Conservation (phyloP, 2,329 filamentous ascomycete genomes). For the Lasiodiplodia sp. region DNA sequence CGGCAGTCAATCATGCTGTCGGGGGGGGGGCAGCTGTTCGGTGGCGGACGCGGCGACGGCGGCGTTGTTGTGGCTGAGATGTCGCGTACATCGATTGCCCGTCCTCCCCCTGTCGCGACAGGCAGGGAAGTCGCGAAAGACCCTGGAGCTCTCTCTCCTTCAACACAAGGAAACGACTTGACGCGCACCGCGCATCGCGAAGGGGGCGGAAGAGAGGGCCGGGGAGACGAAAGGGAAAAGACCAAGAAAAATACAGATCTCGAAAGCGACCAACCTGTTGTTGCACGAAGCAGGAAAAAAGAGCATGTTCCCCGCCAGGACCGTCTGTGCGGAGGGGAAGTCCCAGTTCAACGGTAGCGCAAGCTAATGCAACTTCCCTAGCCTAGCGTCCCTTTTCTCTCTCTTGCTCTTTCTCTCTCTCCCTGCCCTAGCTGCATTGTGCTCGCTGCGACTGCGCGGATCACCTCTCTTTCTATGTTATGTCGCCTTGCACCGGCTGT, state of each 20-base stretch:
- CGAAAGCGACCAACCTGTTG: background rate
- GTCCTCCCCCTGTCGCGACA: constrained; percentile 9
- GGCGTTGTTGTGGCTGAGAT: background rate
- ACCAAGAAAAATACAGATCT: background rate
- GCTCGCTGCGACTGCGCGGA: background rate
- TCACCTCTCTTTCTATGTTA: background rate
- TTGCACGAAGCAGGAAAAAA: background rate
- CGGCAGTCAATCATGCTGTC: background rate
- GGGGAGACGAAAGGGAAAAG: background rate
- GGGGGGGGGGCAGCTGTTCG: background rate
- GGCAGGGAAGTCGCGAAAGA: background rate
- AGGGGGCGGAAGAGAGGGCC: background rate
- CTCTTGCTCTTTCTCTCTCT: background rate
- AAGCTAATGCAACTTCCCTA: background rate
- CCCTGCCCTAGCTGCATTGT: background rate
- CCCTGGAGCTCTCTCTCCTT: background rate
- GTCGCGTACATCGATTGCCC: background rate
- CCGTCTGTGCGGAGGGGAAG: background rate
- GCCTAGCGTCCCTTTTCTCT: background rate
- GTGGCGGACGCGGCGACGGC: background rate
- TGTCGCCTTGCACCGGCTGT: background rate
- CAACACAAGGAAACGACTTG: background rate
- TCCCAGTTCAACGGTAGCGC: background rate
- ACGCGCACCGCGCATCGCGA: background rate
- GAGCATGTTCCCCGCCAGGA: background rate